Evolutionary conservation across 306 rosid genomes (phyloP), one percentile per base, ranked within the genome.

Genomic region (Cajanus cajan): DNA sequence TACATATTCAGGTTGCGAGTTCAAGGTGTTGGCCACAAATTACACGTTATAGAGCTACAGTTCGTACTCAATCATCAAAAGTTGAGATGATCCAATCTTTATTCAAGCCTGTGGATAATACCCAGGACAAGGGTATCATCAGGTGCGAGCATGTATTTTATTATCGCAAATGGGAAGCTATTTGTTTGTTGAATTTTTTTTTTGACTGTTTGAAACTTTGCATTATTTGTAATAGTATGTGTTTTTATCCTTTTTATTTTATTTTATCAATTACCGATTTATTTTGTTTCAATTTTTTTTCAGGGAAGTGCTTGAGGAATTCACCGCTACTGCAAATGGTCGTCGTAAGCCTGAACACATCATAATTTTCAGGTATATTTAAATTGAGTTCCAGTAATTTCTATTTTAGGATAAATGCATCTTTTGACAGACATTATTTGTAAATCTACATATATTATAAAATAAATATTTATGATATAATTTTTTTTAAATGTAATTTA

Each of bases 21-120:
- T 86, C 89, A 2, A 75, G 89, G 40, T 11, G 21, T 24, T 86
- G 89, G 89, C 89, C 89, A 44, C 40, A 18, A 24, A 65, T 86
- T 31, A 79, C 86, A 15, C 70, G 86, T 21, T 86, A 86, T 21
- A 75, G 81, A 76, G 89, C 86, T 14, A 22, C 67, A 11, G 82
- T 86, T 51, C 84, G 82, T 2, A 67, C 82, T 16, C 89, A 86
- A 5, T 55, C 84, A 47, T 40, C 89, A 0, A 82, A 66, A 59
- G 80, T 75, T 21, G 84, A 82, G 69, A 82, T 86, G 71, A 57
- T 86, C 2, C 21, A 25, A 6, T 59, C 70, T 79, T 33, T 86
- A 1, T 86, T 82, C 34, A 47, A 64, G 25, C 84, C 78, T 18
- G 64, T 64, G 34, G 68, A 69, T 55, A 19, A 8, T 47, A 19